Conservation (phyloP, 78 protist species). For the Chrysochromulina parva region DNA sequence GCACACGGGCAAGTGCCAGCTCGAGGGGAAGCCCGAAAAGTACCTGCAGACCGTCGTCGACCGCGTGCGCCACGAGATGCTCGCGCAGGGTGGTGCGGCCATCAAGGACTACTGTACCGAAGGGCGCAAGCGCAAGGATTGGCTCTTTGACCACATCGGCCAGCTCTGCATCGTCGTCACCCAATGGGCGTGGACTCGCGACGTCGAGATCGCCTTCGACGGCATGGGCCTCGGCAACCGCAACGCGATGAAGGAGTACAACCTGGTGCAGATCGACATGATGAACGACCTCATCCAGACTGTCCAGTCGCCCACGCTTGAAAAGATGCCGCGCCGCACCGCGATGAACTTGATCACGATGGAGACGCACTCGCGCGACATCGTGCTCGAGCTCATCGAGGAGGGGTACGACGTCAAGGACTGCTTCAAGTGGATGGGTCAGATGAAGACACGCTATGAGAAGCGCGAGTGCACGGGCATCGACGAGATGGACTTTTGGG, state of each 20-base stretch:
- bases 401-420: conserved; percentile 73
- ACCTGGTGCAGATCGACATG: not conserved
- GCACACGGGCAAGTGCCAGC: not conserved
- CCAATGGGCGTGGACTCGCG: conserved; percentile 36
- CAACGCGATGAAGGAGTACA: not conserved
- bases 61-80: not conserved
- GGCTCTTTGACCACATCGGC: conserved; percentile 27
- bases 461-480: not conserved
- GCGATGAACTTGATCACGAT: conserved; percentile 64
- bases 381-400: conserved; percentile 24
- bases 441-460: not conserved
- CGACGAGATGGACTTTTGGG: not conserved
- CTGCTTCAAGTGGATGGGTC: conserved; percentile 60
- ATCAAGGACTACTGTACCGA: conserved; percentile 36
- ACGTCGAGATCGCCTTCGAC: not conserved
- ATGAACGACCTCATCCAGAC: conserved; percentile 1
- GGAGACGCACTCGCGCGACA: conserved; percentile 80
- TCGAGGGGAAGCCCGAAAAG: conserved; percentile 52
- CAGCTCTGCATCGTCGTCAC: conserved; percentile 44
- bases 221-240: not conserved
- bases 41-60: conserved; percentile 39
- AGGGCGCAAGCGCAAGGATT: conserved; percentile 6
- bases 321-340: conserved; percentile 34
- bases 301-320: not conserved
- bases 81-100: conserved; percentile 3